Conservation (phyloP, 257 asterid species). For the Buddleja alternifolia region DNA sequence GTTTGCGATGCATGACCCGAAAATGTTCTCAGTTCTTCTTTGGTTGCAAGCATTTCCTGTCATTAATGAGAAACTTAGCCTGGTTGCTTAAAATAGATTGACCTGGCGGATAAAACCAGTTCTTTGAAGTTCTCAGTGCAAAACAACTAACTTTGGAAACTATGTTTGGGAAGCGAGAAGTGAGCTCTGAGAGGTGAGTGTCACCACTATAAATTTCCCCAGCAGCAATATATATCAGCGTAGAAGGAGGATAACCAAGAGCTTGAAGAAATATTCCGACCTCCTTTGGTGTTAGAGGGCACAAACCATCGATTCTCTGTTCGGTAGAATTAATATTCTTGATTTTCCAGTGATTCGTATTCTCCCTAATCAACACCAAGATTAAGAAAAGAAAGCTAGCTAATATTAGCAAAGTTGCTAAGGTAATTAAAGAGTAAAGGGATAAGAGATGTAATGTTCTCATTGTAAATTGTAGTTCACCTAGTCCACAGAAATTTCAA, state of each 20-base stretch:
- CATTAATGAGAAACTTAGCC: constrained; percentile 36
- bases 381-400: constrained; percentile 5
- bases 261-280: constrained; percentile 90
- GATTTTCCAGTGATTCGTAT: constrained; percentile 89
- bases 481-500: constrained; percentile 17
- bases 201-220: constrained; percentile 93
- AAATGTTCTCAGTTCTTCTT: constrained; percentile 63
- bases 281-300: constrained; percentile 97
- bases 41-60: constrained; percentile 89
- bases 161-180: constrained; percentile 77
- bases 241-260: constrained; percentile 78
- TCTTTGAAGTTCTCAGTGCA: background rate
- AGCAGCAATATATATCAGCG: constrained; percentile 88
- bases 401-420: constrained; percentile 15
- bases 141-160: constrained; percentile 69
- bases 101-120: background rate
- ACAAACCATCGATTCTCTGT: constrained; percentile 82
- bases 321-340: constrained; percentile 83
- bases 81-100: constrained; percentile 23
- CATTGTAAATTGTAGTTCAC: background rate
- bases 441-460: constrained; percentile 12
- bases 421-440: constrained; percentile 14
- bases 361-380: constrained; percentile 54
- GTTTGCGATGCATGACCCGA: constrained; percentile 80
- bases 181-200: constrained; percentile 77